phyloP scores from a whole-genome alignment of 139 green algal species.

The Chlamydomonas asymmetrica region DNA sequence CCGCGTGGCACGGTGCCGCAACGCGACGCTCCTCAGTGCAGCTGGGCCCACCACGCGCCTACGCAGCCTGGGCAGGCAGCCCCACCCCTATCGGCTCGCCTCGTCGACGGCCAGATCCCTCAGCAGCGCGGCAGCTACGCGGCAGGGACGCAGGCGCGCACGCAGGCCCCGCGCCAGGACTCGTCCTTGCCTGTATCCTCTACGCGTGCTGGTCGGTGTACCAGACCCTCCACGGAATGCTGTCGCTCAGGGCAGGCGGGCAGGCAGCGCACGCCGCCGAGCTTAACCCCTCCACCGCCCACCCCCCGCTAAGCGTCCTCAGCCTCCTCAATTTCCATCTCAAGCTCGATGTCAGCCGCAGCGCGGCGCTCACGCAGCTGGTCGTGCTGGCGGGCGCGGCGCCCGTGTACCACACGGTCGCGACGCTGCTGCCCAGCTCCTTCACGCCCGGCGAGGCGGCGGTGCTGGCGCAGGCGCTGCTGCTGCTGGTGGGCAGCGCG shows the following conservation, averaged over 20 bases:
- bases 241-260: too few species aligned
- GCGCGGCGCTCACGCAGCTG: background rate
- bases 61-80: too few species aligned
- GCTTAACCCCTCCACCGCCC: background rate
- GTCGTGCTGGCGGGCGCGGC: constrained; percentile 5
- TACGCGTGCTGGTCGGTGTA: too few species aligned
- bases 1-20: background rate
- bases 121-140: too few species aligned
- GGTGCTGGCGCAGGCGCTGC: constrained; percentile 42
- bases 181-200: background rate
- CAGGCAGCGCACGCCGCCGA: background rate
- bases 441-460: constrained; percentile 55
- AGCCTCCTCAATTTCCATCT: constrained; percentile 20
- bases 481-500: constrained; percentile 8
- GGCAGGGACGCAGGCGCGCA: too few species aligned
- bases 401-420: constrained; percentile 25
- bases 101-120: too few species aligned
- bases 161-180: background rate
- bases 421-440: constrained; percentile 33
- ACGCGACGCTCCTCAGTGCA: background rate
- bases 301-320: background rate
- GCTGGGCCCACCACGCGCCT: background rate
- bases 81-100: too few species aligned
- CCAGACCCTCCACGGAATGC: too few species aligned
- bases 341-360: constrained; percentile 3